Percentiles rank a stretch among this genome's conserved stretches.
These are phyloP conservation scores for Elsinoe batatas DNA, from an alignment of 2,329 filamentous ascomycete genomes.

Conservation along the genomic window DNA sequence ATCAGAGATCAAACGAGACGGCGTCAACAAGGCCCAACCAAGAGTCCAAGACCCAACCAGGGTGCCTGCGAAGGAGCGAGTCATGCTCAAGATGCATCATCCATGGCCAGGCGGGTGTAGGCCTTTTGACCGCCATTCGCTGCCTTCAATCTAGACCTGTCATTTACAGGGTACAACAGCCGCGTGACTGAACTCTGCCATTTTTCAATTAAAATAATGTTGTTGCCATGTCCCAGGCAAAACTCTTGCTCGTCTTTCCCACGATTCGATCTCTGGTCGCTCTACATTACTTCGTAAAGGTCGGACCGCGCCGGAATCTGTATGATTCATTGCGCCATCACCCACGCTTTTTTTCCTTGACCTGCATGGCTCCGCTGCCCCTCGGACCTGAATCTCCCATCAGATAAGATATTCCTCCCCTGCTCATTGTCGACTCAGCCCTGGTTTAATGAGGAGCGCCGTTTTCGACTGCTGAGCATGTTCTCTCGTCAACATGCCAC, in stretches of 20 bases:
- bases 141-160: neutral
- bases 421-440: neutral
- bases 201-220: neutral
- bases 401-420: constrained; percentile 5
- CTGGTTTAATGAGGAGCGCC: neutral
- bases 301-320: constrained; percentile 5
- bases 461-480: neutral
- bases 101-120: neutral
- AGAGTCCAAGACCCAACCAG: neutral
- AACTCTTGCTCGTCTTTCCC: neutral
- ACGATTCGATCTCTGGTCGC: too few species aligned
- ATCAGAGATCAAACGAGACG: constrained; percentile 6
- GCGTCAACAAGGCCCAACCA: neutral
- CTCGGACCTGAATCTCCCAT: constrained; percentile 1
- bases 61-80: neutral
- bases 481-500: constrained; percentile 10
- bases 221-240: neutral
- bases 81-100: neutral
- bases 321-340: constrained; percentile 2
- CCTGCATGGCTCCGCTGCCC: neutral
- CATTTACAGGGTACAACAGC: neutral
- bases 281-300: neutral
- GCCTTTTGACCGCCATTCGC: constrained; percentile 2
- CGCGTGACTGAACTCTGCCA: constrained; percentile 5
- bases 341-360: neutral